Percentiles rank a stretch among this genome's conserved stretches.
These are phyloP conservation scores for Taxillus chinensis DNA, from an alignment of 164 flowering plant genomes.

Conservation along the genomic window DNA sequence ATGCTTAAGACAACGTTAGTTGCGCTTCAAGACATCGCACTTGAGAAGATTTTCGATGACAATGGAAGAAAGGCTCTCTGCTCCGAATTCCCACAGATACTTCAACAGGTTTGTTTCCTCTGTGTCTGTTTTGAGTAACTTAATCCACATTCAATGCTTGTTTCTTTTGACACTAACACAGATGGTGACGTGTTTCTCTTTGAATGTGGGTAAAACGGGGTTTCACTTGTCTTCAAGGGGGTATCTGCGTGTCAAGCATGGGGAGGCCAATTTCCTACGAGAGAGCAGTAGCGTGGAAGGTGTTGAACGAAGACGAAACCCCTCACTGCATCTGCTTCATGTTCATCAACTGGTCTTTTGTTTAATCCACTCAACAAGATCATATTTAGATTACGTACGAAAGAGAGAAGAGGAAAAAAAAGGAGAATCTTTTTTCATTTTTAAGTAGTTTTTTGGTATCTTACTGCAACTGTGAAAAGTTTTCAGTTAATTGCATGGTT, in stretches of 20 bases:
- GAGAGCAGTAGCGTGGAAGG: constrained; percentile 6
- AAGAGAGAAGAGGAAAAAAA: neutral
- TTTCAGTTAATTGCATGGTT: too few relatives aligned
- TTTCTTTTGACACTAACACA: too few relatives aligned
- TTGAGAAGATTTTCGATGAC: constrained; percentile 9
- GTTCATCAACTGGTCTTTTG: constrained; percentile 6
- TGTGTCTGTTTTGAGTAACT: neutral
- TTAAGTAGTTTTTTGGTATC: neutral
- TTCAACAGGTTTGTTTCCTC: constrained; percentile 42
- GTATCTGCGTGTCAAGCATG: constrained; percentile 5
- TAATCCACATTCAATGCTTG: neutral
- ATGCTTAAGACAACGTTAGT: constrained; percentile 6
- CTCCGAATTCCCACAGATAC: constrained; percentile 52
- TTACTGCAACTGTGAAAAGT: too few relatives aligned
- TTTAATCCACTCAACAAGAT: neutral
- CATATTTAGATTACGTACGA: neutral
- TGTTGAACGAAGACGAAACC: constrained; percentile 3
- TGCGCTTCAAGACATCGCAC: constrained; percentile 1
- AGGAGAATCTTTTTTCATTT: neutral
- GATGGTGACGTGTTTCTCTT: too few relatives aligned
- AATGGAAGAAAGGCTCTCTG: constrained; percentile 43
- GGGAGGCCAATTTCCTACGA: constrained; percentile 4
- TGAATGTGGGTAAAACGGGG: neutral
- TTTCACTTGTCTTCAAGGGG: constrained; percentile 1
- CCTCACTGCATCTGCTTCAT: constrained; percentile 8